Base-by-base conservation (phyloP, 1,139 yeast species). In the Yamadazyma buinensis region DNA sequence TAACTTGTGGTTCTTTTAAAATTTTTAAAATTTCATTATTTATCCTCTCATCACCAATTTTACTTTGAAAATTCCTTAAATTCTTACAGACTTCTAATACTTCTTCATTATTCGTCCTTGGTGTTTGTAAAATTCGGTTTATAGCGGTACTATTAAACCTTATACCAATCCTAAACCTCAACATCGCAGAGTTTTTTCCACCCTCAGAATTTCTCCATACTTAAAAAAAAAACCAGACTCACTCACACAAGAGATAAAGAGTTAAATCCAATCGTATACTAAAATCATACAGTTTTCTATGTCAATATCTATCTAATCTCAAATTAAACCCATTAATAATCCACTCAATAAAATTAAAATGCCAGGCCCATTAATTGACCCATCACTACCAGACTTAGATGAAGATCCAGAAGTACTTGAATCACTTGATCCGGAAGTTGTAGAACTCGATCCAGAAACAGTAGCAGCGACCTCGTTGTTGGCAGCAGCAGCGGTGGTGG, bases 71-170 rank as follows among this genome's bases (percentile, higher is more conserved):
- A 15, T 42, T 37, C 32, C 51, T 45, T 36, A 61, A 57, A 2
- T 57, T 49, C 15, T 40, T 41, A 10, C 63, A 38, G 5, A 64
- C 57, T 7, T 44, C 41, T 4, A 52, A 20, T 2, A 52, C 48
- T 7, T 35, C 25, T n/a, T 7, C 6, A 23, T 23, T n/a, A 21
- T 28, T 15, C 9, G 14, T 8, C 11, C 14, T n/a, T 11, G 30
- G 14, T 21, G 14, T 10, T 14, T 15, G 8, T 6, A 10, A 12
- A 12, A 28, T 7, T 19, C n/a, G 5, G 15, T 28, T n/a, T 12
- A 13, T 32, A 17, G 21, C 22, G 4, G 41, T 36, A 32, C 49
- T 27, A 15, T 28, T 14, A 14, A 25, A 15, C 14, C 33, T 24
- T 3, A 30, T 7, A 12, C 28, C 20, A 11, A 22, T 15, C 24